A percentile compares a stretch with the other conserved stretches of the same genome.
phyloP scores from a whole-genome alignment of 805 yeast species.

The Candida stauntonica region DNA sequence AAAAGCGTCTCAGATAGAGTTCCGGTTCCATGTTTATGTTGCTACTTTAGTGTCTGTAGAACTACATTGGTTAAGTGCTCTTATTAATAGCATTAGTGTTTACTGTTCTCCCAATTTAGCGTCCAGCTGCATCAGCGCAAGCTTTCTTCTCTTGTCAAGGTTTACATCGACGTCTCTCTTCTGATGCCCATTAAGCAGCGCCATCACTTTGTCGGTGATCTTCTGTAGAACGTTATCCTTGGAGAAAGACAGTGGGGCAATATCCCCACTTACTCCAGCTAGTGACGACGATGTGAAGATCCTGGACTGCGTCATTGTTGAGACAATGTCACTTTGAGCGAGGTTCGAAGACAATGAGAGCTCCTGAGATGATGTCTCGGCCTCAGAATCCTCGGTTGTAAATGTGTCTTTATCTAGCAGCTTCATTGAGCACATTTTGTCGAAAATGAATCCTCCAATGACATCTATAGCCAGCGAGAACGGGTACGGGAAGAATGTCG shows the following conservation, averaged over 20 bases:
- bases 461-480: slow-evolving; percentile 29
- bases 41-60: no score
- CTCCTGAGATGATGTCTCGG: slow-evolving; percentile 16
- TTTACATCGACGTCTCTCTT: slow-evolving; percentile 6
- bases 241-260: slow-evolving; percentile 28
- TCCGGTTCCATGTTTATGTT: no score
- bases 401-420: slow-evolving; percentile 24
- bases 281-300: slow-evolving; percentile 38
- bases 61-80: no score
- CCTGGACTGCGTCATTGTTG: slow-evolving; percentile 32
- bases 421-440: slow-evolving; percentile 21
- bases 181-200: background rate
- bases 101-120: no score
- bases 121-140: slow-evolving; percentile 38
- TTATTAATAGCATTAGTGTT: no score
- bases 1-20: no score
- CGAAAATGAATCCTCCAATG: slow-evolving; percentile 23
- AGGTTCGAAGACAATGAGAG: slow-evolving; percentile 13
- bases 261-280: slow-evolving; percentile 35
- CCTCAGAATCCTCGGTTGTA: slow-evolving; percentile 24
- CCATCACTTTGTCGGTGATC: slow-evolving; percentile 7
- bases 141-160: slow-evolving; percentile 38
- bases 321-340: slow-evolving; percentile 25
- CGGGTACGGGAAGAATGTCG: slow-evolving; percentile 41
- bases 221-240: slow-evolving; percentile 16